Evolutionary conservation across 2,329 filamentous ascomycete species (phyloP), one percentile per base, ranked within the genome.

Genomic region (Colletotrichum tropicicola): DNA sequence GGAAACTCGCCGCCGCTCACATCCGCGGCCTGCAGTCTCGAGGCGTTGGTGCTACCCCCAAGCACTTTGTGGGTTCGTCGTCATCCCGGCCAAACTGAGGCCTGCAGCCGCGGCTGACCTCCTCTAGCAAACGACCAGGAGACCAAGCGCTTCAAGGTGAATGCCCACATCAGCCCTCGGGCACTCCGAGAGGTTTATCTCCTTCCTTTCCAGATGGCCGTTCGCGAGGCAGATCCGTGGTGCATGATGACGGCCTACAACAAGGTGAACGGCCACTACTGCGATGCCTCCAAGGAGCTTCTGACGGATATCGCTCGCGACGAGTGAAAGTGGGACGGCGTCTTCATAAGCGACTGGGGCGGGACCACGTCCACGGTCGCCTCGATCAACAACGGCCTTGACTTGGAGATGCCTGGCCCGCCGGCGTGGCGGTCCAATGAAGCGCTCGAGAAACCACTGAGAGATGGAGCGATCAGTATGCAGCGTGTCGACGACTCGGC

Each of bases 361-460:
- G 72, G 72, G 23, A 69, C 70, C 5, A 74, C 73, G 68, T 76
- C 72, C 35, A 74, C 72, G 30, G 72, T 73, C 4, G 28, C 28
- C 7, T 43, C 57, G 17, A 30, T 60, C 15, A 47, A 54, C 9
- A 21, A 28, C 13, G 57, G 57, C n/a, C 28, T 60, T 6, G 57
- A 60, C 8, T 41, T 60, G 12, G 86, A 88, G 74, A 88, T 89
- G 85, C 86, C 86, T 2, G 86, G 86, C 0, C 82, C 84, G 28
- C 28, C 28, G 6, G 6, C 6, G 6, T 30, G 28, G 28, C 28
- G 28, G 10, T 30, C 28, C 28, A 6, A 6, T 6, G 28, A 30
- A 30, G 28, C 28, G 6, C 28, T 30, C 10, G 10, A 10, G 10
- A 30, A 30, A 10, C 28, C 28, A 32, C 74, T 83, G 4, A 77